Evolutionary conservation across 163 green algal genomes (phyloP).

Genomic region (Trebouxia gelatinosa): DNA sequence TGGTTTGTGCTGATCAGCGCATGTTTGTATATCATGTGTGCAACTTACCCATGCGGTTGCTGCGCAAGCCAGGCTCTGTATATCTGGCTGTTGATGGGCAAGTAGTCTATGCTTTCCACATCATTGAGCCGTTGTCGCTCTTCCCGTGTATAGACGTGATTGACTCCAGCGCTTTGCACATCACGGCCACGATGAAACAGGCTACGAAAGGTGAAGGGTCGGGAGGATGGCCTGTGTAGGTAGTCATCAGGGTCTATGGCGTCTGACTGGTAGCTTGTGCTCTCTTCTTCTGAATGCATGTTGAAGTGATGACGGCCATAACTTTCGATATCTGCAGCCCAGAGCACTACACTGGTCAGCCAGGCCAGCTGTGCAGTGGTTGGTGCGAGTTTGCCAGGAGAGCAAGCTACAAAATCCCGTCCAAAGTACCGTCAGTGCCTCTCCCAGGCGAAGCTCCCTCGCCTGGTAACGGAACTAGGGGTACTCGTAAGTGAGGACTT

Average conservation of each 20-base stretch:
- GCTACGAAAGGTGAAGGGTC: conserved; percentile 2
- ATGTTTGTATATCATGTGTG: background rate
- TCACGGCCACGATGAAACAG: conserved; percentile 30
- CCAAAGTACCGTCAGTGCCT: conserved; percentile 4
- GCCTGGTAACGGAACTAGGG: conserved; percentile 9
- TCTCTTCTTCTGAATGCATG: conserved; percentile 17
- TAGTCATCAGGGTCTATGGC: background rate
- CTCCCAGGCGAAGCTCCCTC: background rate
- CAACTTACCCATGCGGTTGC: conserved; percentile 41
- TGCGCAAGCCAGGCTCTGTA: conserved; percentile 53
- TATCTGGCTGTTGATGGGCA: conserved; percentile 54
- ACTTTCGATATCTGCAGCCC: conserved; percentile 1
- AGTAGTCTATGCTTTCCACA: conserved; percentile 64
- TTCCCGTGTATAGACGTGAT: conserved; percentile 45
- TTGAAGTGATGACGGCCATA: background rate
- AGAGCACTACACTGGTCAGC: background rate
- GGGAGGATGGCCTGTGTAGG: background rate
- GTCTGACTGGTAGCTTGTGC: conserved; percentile 32
- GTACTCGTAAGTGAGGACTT: conserved; percentile 16
- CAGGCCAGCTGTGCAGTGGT: background rate
- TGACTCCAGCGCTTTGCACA: conserved; percentile 42
- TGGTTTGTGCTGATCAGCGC: too few relatives aligned
- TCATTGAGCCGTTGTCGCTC: conserved; percentile 46
- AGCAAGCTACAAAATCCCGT: background rate
- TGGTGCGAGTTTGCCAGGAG: background rate